Evolutionary conservation across 2,329 filamentous ascomycete genomes (phyloP).

Genomic region (Neofusicoccum umdonicola): DNA sequence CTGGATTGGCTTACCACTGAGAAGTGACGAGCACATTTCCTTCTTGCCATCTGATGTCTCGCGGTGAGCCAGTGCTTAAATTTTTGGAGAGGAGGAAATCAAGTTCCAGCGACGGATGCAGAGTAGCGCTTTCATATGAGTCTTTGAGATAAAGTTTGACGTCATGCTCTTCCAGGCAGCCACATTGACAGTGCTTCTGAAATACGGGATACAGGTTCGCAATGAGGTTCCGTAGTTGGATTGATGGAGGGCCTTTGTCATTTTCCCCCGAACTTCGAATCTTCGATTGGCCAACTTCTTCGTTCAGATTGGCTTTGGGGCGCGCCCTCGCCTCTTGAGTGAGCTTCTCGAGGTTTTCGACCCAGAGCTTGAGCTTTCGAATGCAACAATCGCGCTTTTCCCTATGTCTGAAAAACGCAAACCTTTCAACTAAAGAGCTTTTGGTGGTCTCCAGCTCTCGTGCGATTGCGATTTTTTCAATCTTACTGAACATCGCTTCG

Average conservation of each 20-base stretch:
- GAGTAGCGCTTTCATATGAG: neutral
- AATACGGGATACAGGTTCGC: too few species aligned
- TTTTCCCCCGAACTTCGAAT: too few species aligned
- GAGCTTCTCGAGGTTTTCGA: neutral
- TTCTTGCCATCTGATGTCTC: neutral
- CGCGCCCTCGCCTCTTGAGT: neutral
- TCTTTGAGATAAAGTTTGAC: neutral
- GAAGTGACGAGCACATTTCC: neutral
- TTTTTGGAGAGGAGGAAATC: neutral
- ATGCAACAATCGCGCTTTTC: neutral
- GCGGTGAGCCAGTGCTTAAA: neutral
- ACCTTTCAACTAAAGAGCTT: neutral
- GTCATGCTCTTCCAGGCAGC: too few species aligned
- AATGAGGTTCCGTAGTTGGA: too few species aligned
- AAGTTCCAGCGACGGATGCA: neutral
- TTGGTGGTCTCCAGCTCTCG: neutral
- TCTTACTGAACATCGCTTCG: neutral
- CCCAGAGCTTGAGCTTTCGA: neutral
- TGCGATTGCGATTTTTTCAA: neutral
- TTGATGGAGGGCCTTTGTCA: too few species aligned
- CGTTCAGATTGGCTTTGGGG: neutral
- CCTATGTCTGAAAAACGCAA: neutral
- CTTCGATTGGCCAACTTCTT: too few species aligned
- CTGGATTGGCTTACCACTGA: neutral
- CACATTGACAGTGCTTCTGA: too few species aligned